phyloP scores from a whole-genome alignment of 768 basidiomycete genomes.

The Dendrothele bispora region DNA sequence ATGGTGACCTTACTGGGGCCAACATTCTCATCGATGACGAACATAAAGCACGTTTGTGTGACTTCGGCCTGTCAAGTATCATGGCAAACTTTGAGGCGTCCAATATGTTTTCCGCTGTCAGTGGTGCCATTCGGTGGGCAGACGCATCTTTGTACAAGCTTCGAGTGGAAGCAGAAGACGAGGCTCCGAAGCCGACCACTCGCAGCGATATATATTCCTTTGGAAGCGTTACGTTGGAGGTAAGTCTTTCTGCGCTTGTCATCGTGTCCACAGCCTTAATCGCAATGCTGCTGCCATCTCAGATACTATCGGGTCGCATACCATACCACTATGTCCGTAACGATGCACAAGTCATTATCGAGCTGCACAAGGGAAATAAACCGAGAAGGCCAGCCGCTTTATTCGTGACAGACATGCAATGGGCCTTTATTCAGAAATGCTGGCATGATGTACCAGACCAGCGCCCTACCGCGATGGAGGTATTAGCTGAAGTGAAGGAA shows the following conservation, averaged over 20 bases:
- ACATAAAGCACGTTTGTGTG: slow-evolving; percentile 41
- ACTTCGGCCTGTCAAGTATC: slow-evolving; percentile 48
- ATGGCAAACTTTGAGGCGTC: slow-evolving; percentile 30
- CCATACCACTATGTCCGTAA: slow-evolving; percentile 39
- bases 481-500: slow-evolving; percentile 15
- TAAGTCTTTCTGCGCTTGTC: slow-evolving; percentile 4
- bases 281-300: not conserved
- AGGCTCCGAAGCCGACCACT: slow-evolving; percentile 27
- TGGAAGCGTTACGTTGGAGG: slow-evolving; percentile 47
- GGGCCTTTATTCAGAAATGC: slow-evolving; percentile 40
- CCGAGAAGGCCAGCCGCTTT: slow-evolving; percentile 37
- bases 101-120: slow-evolving; percentile 34
- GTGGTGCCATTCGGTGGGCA: slow-evolving; percentile 49
- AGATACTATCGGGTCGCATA: slow-evolving; percentile 35
- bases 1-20: slow-evolving; percentile 44
- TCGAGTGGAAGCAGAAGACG: slow-evolving; percentile 5
- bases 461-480: slow-evolving; percentile 30
- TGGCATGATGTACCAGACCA: slow-evolving; percentile 33
- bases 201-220: slow-evolving; percentile 47
- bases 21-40: slow-evolving; percentile 46
- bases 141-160: slow-evolving; percentile 39
- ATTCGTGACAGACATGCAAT: slow-evolving; percentile 38
- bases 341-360: slow-evolving; percentile 42
- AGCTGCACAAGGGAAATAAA: slow-evolving; percentile 38
- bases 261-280: not conserved